These are phyloP conservation scores for Stentor roeselii DNA, from an alignment of 73 alveolate genomes.

Conservation along the genomic window DNA sequence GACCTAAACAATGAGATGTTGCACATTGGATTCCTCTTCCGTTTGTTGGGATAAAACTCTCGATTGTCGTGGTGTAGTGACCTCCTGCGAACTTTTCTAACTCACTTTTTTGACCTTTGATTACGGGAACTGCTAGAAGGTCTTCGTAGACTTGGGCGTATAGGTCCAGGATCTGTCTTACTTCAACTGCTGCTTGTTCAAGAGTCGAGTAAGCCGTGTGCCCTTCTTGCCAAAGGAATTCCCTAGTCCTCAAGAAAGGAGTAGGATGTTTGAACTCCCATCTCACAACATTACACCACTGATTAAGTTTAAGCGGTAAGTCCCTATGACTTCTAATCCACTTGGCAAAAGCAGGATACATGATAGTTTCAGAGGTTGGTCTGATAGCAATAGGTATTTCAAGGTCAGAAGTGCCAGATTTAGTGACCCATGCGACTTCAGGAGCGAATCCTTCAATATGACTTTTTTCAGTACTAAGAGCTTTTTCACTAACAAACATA, in stretches of 20 bases:
- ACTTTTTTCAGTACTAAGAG: slow-evolving; percentile 92
- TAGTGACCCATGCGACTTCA: slow-evolving; percentile 99
- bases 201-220: slow-evolving; percentile 99
- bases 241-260: slow-evolving; percentile 99
- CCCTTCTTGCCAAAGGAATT: slow-evolving; percentile 99
- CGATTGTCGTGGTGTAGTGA: slow-evolving; percentile 92
- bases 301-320: slow-evolving; percentile 93
- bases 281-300: slow-evolving; percentile 98
- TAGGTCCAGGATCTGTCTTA: slow-evolving; percentile 83
- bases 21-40: slow-evolving; percentile 99
- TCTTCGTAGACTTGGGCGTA: slow-evolving; percentile 92
- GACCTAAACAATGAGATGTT: slow-evolving; percentile 99
- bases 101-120: slow-evolving; percentile 94
- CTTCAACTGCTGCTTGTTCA: slow-evolving; percentile 94
- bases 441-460: slow-evolving; percentile 99
- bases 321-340: slow-evolving; percentile 99
- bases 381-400: slow-evolving; percentile 97
- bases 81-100: slow-evolving; percentile 99
- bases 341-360: slow-evolving; percentile 99
- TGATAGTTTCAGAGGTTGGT: slow-evolving; percentile 99
- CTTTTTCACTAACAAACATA: slow-evolving; percentile 95
- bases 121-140: slow-evolving; percentile 96
- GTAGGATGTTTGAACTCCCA: slow-evolving; percentile 99
- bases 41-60: slow-evolving; percentile 92
- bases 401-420: slow-evolving; percentile 90